Evolutionary conservation across 768 basidiomycete genomes (phyloP).

Genomic region (Dendrothele bispora): DNA sequence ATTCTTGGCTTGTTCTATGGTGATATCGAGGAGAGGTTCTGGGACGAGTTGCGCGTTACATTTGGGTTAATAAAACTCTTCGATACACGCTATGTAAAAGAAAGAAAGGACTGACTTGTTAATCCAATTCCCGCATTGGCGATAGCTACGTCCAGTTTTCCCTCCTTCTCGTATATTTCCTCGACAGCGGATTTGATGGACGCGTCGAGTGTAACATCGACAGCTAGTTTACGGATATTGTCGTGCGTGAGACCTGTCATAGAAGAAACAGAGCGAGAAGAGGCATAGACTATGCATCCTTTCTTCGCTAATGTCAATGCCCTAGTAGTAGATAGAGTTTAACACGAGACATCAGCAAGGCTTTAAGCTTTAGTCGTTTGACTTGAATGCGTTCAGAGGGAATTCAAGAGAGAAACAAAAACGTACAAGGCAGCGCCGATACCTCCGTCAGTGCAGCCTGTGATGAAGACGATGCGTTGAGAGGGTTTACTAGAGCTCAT

Average conservation of each 20-base stretch:
- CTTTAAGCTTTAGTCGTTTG: background rate
- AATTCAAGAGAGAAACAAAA: conserved; percentile 6
- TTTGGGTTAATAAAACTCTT: background rate
- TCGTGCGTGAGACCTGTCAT: conserved; percentile 40
- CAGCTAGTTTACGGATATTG: conserved; percentile 30
- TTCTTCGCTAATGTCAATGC: conserved; percentile 35
- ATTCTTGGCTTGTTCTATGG: conserved; percentile 17
- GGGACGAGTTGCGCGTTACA: background rate
- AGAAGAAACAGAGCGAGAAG: conserved; percentile 41
- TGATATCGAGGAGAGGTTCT: conserved; percentile 25
- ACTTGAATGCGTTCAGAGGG: conserved; percentile 8
- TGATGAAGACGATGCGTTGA: conserved; percentile 39
- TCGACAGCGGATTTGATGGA: conserved; percentile 34
- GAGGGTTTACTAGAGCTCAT: too few species aligned
- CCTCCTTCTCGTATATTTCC: conserved; percentile 37
- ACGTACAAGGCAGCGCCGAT: conserved; percentile 47
- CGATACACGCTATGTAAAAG: too few species aligned
- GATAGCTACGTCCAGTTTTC: conserved; percentile 49
- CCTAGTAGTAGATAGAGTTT: conserved; percentile 35
- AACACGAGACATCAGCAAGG: too few species aligned
- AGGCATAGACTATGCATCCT: conserved; percentile 54
- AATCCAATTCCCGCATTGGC: conserved; percentile 48
- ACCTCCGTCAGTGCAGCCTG: conserved; percentile 50
- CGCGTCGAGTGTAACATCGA: conserved; percentile 47
- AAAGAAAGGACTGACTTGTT: background rate